phyloP scores from a whole-genome alignment of 2,329 filamentous ascomycete genomes.

The Fusarium nodosum region DNA sequence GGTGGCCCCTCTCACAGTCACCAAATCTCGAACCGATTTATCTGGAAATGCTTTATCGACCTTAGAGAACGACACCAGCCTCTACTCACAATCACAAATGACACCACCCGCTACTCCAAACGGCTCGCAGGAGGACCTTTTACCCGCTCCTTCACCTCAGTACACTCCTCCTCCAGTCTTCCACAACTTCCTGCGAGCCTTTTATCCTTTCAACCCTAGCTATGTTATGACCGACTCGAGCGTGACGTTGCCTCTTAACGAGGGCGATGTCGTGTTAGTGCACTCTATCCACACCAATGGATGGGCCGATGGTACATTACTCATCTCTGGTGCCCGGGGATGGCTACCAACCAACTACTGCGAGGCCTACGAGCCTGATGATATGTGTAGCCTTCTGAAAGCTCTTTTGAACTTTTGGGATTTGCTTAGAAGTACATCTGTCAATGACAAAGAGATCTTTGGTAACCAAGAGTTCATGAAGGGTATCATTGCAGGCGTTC shows the following conservation, averaged over 20 bases:
- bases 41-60: conserved; percentile 51
- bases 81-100: conserved; percentile 71
- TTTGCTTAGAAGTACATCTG: conserved; percentile 81
- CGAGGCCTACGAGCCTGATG: conserved; percentile 90
- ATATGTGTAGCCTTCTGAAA: conserved; percentile 86
- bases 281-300: conserved; percentile 98
- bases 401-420: conserved; percentile 95
- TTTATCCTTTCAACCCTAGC: conserved; percentile 90
- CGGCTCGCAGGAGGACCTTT: conserved; percentile 72
- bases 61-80: conserved; percentile 55
- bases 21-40: conserved; percentile 57
- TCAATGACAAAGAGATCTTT: conserved; percentile 83
- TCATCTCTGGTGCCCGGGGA: conserved; percentile 87
- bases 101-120: conserved; percentile 83
- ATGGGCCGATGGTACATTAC: conserved; percentile 95
- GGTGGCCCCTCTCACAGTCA: conserved; percentile 70
- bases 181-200: conserved; percentile 94
- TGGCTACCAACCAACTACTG: conserved; percentile 99
- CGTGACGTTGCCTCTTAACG: conserved; percentile 87
- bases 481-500: conserved; percentile 92
- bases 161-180: conserved; percentile 74
- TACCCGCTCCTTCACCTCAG: conserved; percentile 50
- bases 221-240: conserved; percentile 84
- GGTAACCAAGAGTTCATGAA: conserved; percentile 94
- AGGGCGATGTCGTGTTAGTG: conserved; percentile 92